Percentiles rank a stretch among this genome's conserved stretches.
phyloP scores from a whole-genome alignment of 352 stramenopile species.

The Phytophthora crassamura region DNA sequence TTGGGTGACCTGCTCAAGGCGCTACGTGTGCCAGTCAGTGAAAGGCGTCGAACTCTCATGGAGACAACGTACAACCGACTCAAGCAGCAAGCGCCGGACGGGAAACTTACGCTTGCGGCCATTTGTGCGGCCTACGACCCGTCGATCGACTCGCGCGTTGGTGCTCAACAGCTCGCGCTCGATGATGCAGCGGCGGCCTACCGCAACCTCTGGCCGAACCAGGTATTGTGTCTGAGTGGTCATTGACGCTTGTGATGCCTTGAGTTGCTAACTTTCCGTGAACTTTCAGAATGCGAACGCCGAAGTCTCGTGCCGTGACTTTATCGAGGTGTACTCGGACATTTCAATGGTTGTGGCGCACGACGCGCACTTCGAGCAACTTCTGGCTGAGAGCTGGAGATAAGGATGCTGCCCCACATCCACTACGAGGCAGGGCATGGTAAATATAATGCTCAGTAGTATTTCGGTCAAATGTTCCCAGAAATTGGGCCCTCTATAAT shows the following conservation, averaged over 20 bases:
- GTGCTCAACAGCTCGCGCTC: conserved; percentile 39
- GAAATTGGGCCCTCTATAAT: neutral
- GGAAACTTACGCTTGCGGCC: conserved; percentile 50
- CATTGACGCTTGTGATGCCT: neutral
- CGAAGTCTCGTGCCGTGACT: conserved; percentile 60
- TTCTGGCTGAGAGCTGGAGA: conserved; percentile 77
- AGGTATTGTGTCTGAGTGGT: conserved; percentile 17
- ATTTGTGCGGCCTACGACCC: conserved; percentile 63
- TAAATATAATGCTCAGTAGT: too few relatives aligned
- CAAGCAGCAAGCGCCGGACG: conserved; percentile 28
- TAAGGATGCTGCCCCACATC: conserved; percentile 21
- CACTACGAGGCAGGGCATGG: too few relatives aligned
- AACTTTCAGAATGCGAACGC: conserved; percentile 22
- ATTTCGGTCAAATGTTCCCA: too few relatives aligned
- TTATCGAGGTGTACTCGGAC: conserved; percentile 78
- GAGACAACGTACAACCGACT: conserved; percentile 56
- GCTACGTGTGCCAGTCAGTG: conserved; percentile 48
- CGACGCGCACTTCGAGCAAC: conserved; percentile 69
- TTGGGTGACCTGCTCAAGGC: conserved; percentile 49
- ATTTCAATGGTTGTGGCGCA: conserved; percentile 65
- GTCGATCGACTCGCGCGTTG: conserved; percentile 66
- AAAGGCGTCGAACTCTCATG: conserved; percentile 46
- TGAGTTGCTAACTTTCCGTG: neutral
- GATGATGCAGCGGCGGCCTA: conserved; percentile 53
- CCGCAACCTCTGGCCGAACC: conserved; percentile 49